Conservation (phyloP, 495 filamentous ascomycete species). For the Hypoxylon perforatum region DNA sequence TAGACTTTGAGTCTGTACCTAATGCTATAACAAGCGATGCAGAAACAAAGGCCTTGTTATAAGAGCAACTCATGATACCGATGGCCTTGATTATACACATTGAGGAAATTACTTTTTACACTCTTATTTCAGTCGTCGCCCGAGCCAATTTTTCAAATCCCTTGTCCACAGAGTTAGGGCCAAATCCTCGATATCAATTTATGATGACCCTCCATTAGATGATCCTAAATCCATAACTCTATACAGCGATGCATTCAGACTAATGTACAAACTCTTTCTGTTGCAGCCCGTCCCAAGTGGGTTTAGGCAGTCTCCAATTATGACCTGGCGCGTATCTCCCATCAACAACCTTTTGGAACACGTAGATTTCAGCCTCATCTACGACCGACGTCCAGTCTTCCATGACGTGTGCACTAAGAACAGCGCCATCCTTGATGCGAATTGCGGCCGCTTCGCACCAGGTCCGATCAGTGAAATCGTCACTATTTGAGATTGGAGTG, state of each 20-base stretch:
- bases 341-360: conserved; percentile 44
- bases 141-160: too few relatives aligned
- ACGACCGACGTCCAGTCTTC: conserved; percentile 50
- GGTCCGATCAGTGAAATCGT: conserved; percentile 54
- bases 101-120: too few relatives aligned
- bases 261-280: conserved; percentile 17
- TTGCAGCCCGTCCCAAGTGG: conserved; percentile 24
- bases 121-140: too few relatives aligned
- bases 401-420: conserved; percentile 49
- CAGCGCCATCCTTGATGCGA: conserved; percentile 44
- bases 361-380: conserved; percentile 45
- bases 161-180: too few relatives aligned
- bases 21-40: too few relatives aligned
- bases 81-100: too few relatives aligned
- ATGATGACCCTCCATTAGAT: background rate
- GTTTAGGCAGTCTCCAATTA: conserved; percentile 12
- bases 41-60: too few relatives aligned
- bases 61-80: too few relatives aligned
- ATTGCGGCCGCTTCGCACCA: conserved; percentile 58
- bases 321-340: conserved; percentile 12
- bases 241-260: background rate
- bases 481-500: conserved; percentile 47
- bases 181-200: too few relatives aligned
- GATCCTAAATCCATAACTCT: too few relatives aligned
- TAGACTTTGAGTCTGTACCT: too few relatives aligned